A percentile compares a stretch with the other conserved stretches of the same genome.
Conservation (phyloP, 495 filamentous ascomycete species). For the Tetracladium marchalianum region DNA sequence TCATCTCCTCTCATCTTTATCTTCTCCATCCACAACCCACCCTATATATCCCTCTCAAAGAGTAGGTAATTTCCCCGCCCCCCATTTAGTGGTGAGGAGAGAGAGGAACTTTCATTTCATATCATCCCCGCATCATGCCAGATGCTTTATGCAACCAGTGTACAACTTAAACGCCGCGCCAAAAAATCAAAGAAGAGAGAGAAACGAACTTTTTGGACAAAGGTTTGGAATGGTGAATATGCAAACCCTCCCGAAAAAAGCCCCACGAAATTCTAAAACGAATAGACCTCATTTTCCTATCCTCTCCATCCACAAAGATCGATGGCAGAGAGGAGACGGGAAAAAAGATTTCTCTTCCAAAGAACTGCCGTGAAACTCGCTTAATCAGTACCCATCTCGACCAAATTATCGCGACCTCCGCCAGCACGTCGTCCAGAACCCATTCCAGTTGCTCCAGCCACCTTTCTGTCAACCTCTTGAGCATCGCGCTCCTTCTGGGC, state of each 20-base stretch:
- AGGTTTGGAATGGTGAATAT: too few species aligned
- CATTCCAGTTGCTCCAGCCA: conserved; percentile 31
- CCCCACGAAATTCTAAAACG: too few species aligned
- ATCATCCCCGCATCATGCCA: conserved; percentile 16
- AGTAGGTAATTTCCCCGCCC: too few species aligned
- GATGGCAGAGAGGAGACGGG: too few species aligned
- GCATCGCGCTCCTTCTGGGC: conserved; percentile 48
- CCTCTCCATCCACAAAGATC: neutral
- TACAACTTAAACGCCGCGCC: conserved; percentile 15
- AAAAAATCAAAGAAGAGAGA: too few species aligned
- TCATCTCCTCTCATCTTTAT: too few species aligned
- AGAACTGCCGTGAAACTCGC: neutral
- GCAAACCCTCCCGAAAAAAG: too few species aligned
- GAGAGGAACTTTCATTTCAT: too few species aligned
- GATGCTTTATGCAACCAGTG: conserved; percentile 18
- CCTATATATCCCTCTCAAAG: too few species aligned
- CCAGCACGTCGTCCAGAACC: conserved; percentile 21
- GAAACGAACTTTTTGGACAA: conserved; percentile 4
- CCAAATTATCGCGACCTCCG: conserved; percentile 17
- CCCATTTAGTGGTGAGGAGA: too few species aligned
- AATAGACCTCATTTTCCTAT: too few species aligned
- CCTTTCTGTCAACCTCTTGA: conserved; percentile 46
- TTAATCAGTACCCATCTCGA: conserved; percentile 24
- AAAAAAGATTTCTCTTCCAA: neutral
- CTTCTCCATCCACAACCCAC: too few species aligned